These are phyloP conservation scores for Saturnispora diversa DNA, from an alignment of 805 yeast species.

Conservation along the genomic window DNA sequence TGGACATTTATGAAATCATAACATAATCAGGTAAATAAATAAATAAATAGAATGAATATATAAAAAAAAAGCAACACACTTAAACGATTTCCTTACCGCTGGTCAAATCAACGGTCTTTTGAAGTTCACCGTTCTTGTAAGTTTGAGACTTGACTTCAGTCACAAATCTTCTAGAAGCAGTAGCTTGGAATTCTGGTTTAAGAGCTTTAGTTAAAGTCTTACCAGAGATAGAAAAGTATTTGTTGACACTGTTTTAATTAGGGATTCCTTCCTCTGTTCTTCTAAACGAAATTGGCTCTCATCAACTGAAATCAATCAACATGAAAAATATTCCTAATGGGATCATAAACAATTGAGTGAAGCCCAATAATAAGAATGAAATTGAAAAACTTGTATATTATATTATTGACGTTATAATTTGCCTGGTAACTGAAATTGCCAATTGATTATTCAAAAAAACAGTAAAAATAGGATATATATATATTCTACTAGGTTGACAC, in stretches of 20 bases:
- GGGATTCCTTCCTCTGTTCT: background rate
- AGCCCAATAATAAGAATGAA: no score
- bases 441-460: no score
- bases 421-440: no score
- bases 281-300: no score
- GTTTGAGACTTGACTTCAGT: conserved; percentile 68
- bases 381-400: no score
- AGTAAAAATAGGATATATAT: no score
- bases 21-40: conserved; percentile 6
- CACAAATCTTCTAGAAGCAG: conserved; percentile 61
- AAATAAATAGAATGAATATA: conserved; percentile 1
- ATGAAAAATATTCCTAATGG: no score
- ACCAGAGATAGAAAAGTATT: conserved; percentile 86
- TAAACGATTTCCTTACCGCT: conserved; percentile 16
- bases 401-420: no score
- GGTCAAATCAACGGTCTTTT: conserved; percentile 22
- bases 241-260: conserved; percentile 50
- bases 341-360: no score
- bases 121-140: conserved; percentile 57
- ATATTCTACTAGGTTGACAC: no score
- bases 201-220: conserved; percentile 79
- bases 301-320: no score
- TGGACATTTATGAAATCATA: no score
- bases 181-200: conserved; percentile 75
- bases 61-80: background rate